Percentiles rank a stretch among this genome's conserved stretches.
Conservation (phyloP, 352 stramenopile genomes). For the Pythium volutum region DNA sequence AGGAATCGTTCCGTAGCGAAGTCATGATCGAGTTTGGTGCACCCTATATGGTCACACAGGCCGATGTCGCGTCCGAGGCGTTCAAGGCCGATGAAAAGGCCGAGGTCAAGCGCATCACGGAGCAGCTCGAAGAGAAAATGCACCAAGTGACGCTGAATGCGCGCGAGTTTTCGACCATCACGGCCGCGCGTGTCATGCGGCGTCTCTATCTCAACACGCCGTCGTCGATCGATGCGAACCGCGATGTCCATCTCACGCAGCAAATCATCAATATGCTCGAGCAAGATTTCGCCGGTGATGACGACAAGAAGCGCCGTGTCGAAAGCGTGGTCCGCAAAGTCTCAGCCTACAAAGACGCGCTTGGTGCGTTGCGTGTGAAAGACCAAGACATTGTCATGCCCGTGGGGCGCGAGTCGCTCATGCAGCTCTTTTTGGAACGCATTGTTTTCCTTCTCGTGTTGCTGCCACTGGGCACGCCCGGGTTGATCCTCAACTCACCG, state of each 20-base stretch:
- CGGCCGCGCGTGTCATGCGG: constrained; percentile 56
- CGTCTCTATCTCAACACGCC: constrained; percentile 65
- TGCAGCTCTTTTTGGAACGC: constrained; percentile 64
- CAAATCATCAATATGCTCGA: constrained; percentile 78
- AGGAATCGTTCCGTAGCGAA: constrained; percentile 70
- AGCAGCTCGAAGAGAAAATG: constrained; percentile 38
- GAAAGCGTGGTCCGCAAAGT: constrained; percentile 48
- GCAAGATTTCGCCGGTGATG: constrained; percentile 32
- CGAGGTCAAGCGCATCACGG: constrained; percentile 45
- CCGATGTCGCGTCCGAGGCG: constrained; percentile 31
- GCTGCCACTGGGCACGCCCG: constrained; percentile 59
- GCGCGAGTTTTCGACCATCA: constrained; percentile 61
- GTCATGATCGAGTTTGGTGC: constrained; percentile 72
- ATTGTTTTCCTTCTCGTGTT: constrained; percentile 66
- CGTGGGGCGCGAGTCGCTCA: constrained; percentile 47
- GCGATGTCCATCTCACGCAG: constrained; percentile 73
- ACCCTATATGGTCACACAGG: constrained; percentile 43
- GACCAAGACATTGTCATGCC: constrained; percentile 63
- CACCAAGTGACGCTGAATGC: constrained; percentile 59
- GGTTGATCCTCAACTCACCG: constrained; percentile 66
- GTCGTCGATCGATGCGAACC: constrained; percentile 57
- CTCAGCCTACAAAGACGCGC: constrained; percentile 49
- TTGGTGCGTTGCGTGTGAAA: constrained; percentile 59
- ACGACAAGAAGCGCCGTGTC: constrained; percentile 33
- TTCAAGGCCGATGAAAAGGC: constrained; percentile 33